These are phyloP conservation scores for Sphaerulina vaccinii DNA, from an alignment of 2,329 filamentous ascomycete species.

Conservation along the genomic window DNA sequence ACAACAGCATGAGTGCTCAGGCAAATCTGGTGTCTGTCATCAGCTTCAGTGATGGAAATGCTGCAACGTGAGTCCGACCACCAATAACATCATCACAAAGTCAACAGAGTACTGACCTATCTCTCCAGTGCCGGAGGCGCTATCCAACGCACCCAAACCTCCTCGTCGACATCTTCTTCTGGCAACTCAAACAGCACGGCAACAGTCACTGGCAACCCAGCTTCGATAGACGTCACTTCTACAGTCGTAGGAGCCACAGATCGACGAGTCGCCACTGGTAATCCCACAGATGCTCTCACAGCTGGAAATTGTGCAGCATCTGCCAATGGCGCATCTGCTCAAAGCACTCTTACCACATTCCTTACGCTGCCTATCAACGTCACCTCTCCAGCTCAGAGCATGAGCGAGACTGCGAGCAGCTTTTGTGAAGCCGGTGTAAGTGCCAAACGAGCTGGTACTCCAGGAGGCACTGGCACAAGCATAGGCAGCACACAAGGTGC, in stretches of 20 bases:
- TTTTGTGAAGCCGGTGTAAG: constrained; percentile 19
- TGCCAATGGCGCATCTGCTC: constrained; percentile 16
- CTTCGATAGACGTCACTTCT: constrained; percentile 11
- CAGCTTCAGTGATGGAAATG: constrained; percentile 16
- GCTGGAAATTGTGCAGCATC: constrained; percentile 15
- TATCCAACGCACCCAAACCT: constrained; percentile 14
- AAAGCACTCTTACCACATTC: constrained; percentile 7
- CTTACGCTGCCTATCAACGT: constrained; percentile 13
- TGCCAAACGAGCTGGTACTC: constrained; percentile 7
- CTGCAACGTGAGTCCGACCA: constrained; percentile 9
- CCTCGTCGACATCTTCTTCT: constrained; percentile 15
- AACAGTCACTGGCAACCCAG: constrained; percentile 7
- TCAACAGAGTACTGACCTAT: neutral
- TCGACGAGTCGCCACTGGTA: constrained; percentile 1
- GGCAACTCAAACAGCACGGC: constrained; percentile 17
- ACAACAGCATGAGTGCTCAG: constrained; percentile 11
- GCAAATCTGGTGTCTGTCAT: constrained; percentile 12
- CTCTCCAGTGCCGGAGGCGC: constrained; percentile 14
- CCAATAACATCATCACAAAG: neutral
- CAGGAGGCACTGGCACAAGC: constrained; percentile 9
- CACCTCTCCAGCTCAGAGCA: constrained; percentile 8
- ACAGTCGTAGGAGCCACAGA: constrained; percentile 8
- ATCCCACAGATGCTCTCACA: constrained; percentile 14
- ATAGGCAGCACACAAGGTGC: constrained; percentile 10
- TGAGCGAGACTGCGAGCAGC: constrained; percentile 3